A percentile compares a stretch with the other conserved stretches of the same genome.
These are phyloP conservation scores for Colletotrichum echinochloae DNA, from an alignment of 2,329 filamentous ascomycete species.

Conservation along the genomic window DNA sequence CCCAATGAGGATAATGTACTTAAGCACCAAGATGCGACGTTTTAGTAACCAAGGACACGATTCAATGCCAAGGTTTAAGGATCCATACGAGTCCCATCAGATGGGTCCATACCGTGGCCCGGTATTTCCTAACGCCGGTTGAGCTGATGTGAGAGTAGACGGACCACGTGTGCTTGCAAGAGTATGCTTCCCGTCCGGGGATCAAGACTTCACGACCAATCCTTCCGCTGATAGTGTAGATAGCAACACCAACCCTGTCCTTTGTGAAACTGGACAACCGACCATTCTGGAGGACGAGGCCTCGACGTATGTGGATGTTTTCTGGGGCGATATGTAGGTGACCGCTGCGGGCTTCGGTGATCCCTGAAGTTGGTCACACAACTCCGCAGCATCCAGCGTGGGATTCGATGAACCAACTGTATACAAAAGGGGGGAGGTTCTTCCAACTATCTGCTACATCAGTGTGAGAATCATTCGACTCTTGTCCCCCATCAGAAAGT, in stretches of 20 bases:
- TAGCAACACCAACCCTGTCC: not conserved
- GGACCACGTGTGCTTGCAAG: not conserved
- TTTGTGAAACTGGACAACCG: not conserved
- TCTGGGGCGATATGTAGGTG: slow-evolving; percentile 2
- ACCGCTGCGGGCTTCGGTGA: not conserved
- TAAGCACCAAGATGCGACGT: not conserved
- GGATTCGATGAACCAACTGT: not conserved
- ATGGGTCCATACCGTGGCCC: not conserved
- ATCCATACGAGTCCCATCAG: not conserved
- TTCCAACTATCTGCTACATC: not conserved
- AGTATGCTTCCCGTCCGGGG: not conserved
- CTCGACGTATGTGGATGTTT: not conserved
- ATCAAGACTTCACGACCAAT: not conserved
- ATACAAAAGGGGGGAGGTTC: not conserved
- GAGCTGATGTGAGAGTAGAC: slow-evolving; percentile 33
- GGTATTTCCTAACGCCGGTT: not conserved
- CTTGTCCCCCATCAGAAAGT: not conserved
- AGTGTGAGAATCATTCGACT: not conserved
- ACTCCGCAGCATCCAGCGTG: slow-evolving; percentile 14
- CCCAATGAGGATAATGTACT: not conserved
- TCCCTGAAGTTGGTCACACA: slow-evolving; percentile 16
- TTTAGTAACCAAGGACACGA: not conserved
- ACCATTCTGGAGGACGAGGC: not conserved
- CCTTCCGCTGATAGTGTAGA: not conserved
- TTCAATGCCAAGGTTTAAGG: not conserved